Base-by-base conservation (phyloP, 2,329 filamentous ascomycete genomes). In the Penicillium sp. region DNA sequence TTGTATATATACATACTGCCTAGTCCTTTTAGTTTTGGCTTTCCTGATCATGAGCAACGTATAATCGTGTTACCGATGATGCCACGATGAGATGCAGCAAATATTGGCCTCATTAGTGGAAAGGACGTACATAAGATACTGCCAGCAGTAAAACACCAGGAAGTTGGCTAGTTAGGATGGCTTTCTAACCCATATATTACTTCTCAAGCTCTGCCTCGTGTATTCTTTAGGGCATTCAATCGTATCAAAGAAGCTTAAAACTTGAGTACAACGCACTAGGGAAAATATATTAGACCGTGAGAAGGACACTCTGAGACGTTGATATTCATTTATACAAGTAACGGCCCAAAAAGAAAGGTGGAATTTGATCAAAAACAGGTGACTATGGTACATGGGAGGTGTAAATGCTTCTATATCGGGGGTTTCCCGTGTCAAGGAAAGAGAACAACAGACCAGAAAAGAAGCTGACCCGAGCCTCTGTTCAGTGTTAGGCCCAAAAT, bases 341-440 rank as follows among this genome's bases (percentile, higher is more conserved):
- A 48, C 2, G 45, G 50, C 38, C 44, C 31, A 20, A 44, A 40
- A 40, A 26, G 24, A 37, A 48, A 46, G 24, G 42, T 44, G 18
- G 43, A 38, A 47, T 52, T 52, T 31, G 14, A 51, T 56, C 48
- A 51, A 35, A 35, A 52, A 52, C 20, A 56, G 53, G 43, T 52
- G 48, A 53, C 49, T 59, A 59, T 59, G 53, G 39, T 56, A 59
- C 53, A 56, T 58, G 53, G 26, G 45, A 49, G 51, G 29, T 53
- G 53, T 39, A 44, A 49, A 52, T 58, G 37, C 37, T 47, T 50
- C 50, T 31, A 44, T 37, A 48, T 49, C 29, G 50, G n/a, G 35
- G 13, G 11, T 20, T 49, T 49, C 32, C 39, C 16, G 24, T 10
- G 16, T 3, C 11, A 20, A 48, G 51, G 22, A 46, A 45, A 45